Evolutionary conservation across 768 basidiomycete genomes (phyloP).

Genomic region (Termitomyces sp.): DNA sequence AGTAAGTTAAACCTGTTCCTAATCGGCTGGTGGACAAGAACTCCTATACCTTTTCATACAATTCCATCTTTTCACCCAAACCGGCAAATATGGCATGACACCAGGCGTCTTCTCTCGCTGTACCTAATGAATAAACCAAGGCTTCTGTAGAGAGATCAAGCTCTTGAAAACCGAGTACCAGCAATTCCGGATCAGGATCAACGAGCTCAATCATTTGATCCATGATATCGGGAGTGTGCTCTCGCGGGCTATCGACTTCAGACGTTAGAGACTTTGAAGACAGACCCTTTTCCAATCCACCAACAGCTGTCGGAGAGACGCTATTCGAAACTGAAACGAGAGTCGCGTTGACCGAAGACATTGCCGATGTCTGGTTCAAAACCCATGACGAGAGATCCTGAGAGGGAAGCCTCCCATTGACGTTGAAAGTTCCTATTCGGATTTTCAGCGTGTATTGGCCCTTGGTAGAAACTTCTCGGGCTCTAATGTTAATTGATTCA

Average conservation of each 20-base stretch:
- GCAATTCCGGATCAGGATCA: constrained; percentile 52
- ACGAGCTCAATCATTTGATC: constrained; percentile 8
- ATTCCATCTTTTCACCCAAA: constrained; percentile 57
- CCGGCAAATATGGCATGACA: constrained; percentile 56
- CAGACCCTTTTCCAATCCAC: too few species aligned
- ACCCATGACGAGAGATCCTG: constrained; percentile 71
- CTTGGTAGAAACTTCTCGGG: constrained; percentile 28
- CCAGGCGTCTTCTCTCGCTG: constrained; percentile 70
- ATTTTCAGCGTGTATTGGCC: constrained; percentile 35
- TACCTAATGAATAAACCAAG: constrained; percentile 61
- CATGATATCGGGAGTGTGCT: not conserved
- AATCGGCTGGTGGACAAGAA: not conserved
- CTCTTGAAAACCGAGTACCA: constrained; percentile 80
- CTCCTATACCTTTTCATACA: constrained; percentile 59
- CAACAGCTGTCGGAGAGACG: constrained; percentile 11
- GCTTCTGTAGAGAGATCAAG: constrained; percentile 77
- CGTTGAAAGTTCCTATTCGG: constrained; percentile 79
- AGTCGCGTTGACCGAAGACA: not conserved
- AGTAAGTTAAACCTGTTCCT: not conserved
- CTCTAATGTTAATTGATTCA: constrained; percentile 52
- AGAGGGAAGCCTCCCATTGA: constrained; percentile 71
- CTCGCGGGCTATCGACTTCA: not conserved
- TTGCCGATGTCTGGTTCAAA: constrained; percentile 19
- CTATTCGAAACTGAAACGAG: constrained; percentile 28
- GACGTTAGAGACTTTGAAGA: not conserved